Base-by-base conservation (phyloP, 2,329 filamentous ascomycete species). In the Paecilomyces niveus region DNA sequence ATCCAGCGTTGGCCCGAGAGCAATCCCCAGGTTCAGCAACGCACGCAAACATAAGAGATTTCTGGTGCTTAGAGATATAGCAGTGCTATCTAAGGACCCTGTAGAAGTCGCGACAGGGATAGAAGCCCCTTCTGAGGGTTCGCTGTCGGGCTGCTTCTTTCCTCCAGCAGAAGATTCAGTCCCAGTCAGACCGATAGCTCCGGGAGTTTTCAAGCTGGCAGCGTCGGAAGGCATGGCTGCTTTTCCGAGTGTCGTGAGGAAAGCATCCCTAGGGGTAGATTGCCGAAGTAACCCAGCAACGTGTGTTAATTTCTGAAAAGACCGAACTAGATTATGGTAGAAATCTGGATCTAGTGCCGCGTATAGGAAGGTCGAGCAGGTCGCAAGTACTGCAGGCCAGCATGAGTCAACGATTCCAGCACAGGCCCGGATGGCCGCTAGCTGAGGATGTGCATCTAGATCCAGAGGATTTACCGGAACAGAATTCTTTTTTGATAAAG, bases 261-360 rank as follows among this genome's bases (percentile, higher is more conserved):
- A 95, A 0, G 94, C 94, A 79, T 99, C 94, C 63, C 94, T 83
- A 0, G 94, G 92, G 0, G 93, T 97, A 11, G 83, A 80, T 9
- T 97, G 83, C 62, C 92, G 86, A 8, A 99, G 76, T 53, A 99
- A 80, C 4, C 94, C 95, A 45, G 94, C 91, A 2, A 97, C 93
- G 70, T 99, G 95, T 0, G 94, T 89, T 67, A 99, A 90, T 63
- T 95, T 92, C 68, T 99, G 94, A 65, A 97, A 96, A 0, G 93
- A 90, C 64, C 94, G 85, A 24, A 99, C 93, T 1, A 99, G 79
- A 9, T 88, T 86, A 64, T 97, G 92, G 67, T 97, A 99, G 66
- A 94, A 97, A 56, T 97, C 92, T 1, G 90, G 89, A 70, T 99
- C 94, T 3, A 99, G 79, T 0, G 93, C 87, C 31, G 94, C 90